A percentile compares a stretch with the other conserved stretches of the same genome.
Conservation (phyloP, 768 basidiomycete species). For the Crassisporium funariophilum region DNA sequence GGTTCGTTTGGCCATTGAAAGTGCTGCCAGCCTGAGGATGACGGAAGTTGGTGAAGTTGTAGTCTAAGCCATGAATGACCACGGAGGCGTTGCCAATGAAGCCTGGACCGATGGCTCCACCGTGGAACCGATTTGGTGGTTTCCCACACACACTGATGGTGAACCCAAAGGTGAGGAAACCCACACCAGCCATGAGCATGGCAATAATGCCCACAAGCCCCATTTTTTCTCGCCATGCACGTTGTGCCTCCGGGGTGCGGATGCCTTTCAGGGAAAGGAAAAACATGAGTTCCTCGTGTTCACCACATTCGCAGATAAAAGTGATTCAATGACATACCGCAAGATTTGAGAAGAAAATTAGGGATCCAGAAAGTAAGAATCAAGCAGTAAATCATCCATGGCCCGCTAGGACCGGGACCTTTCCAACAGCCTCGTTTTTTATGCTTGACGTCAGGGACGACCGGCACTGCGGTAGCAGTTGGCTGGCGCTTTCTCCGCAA, state of each 20-base stretch:
- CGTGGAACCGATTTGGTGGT: slow-evolving; percentile 80
- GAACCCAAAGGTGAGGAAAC: slow-evolving; percentile 98
- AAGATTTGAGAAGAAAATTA: slow-evolving; percentile 68
- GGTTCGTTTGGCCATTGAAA: slow-evolving; percentile 85
- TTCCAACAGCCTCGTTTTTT: slow-evolving; percentile 60
- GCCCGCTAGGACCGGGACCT: slow-evolving; percentile 87
- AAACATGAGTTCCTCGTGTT: slow-evolving; percentile 4
- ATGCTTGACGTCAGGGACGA: slow-evolving; percentile 37
- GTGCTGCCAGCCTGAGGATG: slow-evolving; percentile 70
- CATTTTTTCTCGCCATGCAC: slow-evolving; percentile 99
- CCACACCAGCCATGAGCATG: slow-evolving; percentile 88
- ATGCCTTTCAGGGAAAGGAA: slow-evolving; percentile 58
- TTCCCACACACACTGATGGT: slow-evolving; percentile 91
- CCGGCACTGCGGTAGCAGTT: slow-evolving; percentile 39
- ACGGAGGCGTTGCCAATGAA: slow-evolving; percentile 77
- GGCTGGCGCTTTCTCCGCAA: slow-evolving; percentile 68
- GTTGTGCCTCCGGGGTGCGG: slow-evolving; percentile 87
- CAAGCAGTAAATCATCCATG: slow-evolving; percentile 95
- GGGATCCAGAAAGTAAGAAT: slow-evolving; percentile 86
- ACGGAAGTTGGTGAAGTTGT: slow-evolving; percentile 85
- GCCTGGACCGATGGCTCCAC: slow-evolving; percentile 71
- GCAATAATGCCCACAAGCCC: slow-evolving; percentile 84
- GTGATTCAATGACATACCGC: slow-evolving; percentile 61
- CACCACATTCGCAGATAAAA: background rate
- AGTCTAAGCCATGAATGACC: slow-evolving; percentile 93